Base-by-base conservation (phyloP, 192 early-diverging fungal species). In the Coemansia sp. region DNA sequence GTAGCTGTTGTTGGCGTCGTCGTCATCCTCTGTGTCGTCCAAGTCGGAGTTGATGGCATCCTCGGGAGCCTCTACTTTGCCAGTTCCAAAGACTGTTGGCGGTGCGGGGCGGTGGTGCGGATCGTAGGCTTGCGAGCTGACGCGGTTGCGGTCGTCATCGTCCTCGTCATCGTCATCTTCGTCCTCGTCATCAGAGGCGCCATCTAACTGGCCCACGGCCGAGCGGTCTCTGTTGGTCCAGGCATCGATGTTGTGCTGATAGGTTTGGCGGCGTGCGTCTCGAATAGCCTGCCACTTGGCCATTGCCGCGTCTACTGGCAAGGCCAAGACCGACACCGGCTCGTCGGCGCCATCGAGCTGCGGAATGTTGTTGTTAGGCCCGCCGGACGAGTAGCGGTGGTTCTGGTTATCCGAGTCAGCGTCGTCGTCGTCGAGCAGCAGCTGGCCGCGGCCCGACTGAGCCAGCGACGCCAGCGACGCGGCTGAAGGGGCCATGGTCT, bases 1-100 rank as follows among this genome's bases (percentile, higher is more conserved):
- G 36, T 64, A 77, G 18, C 76, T 84, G 31, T 84, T 85, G 14
- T 83, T 81, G 64, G 85, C 78, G 28, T 76, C 76, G 3, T 87
- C 84, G 23, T 89, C 90, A 43, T 90, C 90, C 55, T 92, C 91
- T 28, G 91, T 68, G 68, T 92, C 91, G 58, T 92, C 91, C 53
- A 93, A 77, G 53, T 92, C 91, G 43, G 86, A 86, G 79, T 89
- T 85, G 61, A 90, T 89, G 18, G 83, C 85, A 63, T 91, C 88
- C 50, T 86, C 84, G 33, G 83, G 64, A 14, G 50, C 64, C 58
- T 78, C 82, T 10, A 41, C 62, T 18, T 60, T 64, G 23, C 31
- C 65, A 20, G 26, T 50, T 8, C 53, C 41, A 20, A 21, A 13
- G n/a, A 31, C 4, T 31, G 20, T 31, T 16, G 36, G 1, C 12